Evolutionary conservation across 2,329 filamentous ascomycete genomes (phyloP), one percentile per base, ranked within the genome.

Genomic region (Malbranchea cinnamomea): DNA sequence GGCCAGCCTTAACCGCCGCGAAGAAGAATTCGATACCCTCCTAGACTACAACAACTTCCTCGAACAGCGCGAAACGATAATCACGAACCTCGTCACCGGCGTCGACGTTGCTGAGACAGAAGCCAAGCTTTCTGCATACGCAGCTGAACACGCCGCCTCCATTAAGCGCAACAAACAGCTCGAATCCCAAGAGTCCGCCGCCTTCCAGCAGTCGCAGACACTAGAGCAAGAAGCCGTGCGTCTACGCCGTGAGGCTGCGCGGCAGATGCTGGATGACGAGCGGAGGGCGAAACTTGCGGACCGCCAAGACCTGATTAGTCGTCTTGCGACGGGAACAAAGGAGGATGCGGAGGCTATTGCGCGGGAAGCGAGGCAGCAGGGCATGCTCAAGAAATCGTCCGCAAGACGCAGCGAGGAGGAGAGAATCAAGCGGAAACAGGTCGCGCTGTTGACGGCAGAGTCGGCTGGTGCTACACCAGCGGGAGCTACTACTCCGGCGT

Each of bases 1-100:
- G n/a, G n/a, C n/a, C 34, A 79, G 87, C 6, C 87, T 95, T 55
- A 94, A 95, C 59, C 78, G 82, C 45, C 65, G 72, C 11, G 78
- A 93, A 57, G 81, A 89, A 38, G 89, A 98, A 52, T 98, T 98
- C 46, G 79, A 91, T 53, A 74, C 71, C 2, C 65, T 93, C 36
- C 62, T 71, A 24, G 78, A 75, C 48, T 98, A 77, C 63, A 94
- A 98, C 57, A 77, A 94, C 54, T 94, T 95, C 59, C 72, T 98
- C 8, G 83, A 95, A 56, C 75, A 81, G 48, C 82, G 93, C 22
- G 89, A 98, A 60, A 74, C 78, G 41, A 69, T 94, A 37, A 85
- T 85, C 2, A 84, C 85, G 57, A 87, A 94, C 49, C 66, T 98
- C 6, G 77, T 94, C 31, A 67, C 74, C 40, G 74, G 76, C 23